Conservation (phyloP, 1,284 basidiomycete genomes). For the Cutaneotrichosporon sp. region DNA sequence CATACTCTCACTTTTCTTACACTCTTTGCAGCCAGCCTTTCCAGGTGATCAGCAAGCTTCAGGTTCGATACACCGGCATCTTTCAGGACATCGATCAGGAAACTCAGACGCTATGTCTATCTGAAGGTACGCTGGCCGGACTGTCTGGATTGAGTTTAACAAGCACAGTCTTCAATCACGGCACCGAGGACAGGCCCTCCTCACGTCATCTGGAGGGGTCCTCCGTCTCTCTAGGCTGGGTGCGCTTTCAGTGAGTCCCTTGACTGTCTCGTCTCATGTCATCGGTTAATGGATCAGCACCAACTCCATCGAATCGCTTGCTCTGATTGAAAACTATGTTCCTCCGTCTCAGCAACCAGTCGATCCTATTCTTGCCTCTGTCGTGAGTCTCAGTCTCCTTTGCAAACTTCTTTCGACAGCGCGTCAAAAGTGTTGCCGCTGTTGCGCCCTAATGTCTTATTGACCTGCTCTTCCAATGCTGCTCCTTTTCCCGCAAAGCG, state of each 20-base stretch:
- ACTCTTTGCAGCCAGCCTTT: conserved; percentile 35
- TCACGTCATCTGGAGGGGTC: conserved; percentile 32
- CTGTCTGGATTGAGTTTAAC: too few relatives aligned
- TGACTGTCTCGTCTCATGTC: too few relatives aligned
- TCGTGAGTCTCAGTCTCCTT: conserved; percentile 32
- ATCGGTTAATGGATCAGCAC: conserved; percentile 29
- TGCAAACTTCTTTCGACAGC: neutral
- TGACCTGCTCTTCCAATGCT: too few relatives aligned
- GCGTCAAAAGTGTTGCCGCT: too few relatives aligned
- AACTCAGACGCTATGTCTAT: conserved; percentile 42
- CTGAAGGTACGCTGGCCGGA: conserved; percentile 34
- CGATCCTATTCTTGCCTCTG: conserved; percentile 42
- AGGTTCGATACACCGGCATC: conserved; percentile 43
- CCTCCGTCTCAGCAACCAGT: conserved; percentile 28
- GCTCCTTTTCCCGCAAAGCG: too few relatives aligned
- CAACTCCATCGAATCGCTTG: conserved; percentile 43
- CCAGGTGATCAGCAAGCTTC: conserved; percentile 44
- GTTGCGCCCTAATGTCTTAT: too few relatives aligned
- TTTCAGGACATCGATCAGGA: conserved; percentile 45
- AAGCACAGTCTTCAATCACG: conserved; percentile 47
- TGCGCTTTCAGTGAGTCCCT: conserved; percentile 80
- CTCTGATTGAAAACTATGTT: conserved; percentile 40
- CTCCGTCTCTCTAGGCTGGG: conserved; percentile 39
- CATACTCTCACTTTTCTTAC: too few relatives aligned
- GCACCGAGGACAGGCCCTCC: conserved; percentile 41